Evolutionary conservation across 805 yeast genomes (phyloP).

Genomic region (Cephaloascus fragrans): DNA sequence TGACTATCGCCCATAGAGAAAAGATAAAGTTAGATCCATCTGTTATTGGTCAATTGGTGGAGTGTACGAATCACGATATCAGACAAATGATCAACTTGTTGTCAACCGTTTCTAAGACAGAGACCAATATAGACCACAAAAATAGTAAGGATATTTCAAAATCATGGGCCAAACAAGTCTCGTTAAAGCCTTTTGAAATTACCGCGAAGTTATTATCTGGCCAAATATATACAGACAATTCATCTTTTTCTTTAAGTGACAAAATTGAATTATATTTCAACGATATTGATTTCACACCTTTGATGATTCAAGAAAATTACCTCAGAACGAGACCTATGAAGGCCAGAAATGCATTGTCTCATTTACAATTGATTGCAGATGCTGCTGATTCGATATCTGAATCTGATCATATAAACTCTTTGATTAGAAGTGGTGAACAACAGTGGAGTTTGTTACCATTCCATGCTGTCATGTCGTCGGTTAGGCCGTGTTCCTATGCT

Average conservation of each 20-base stretch:
- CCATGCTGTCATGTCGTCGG: constrained; percentile 81
- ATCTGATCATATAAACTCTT: constrained; percentile 71
- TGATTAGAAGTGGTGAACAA: constrained; percentile 85
- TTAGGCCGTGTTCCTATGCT: constrained; percentile 65
- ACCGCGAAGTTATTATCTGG: constrained; percentile 58
- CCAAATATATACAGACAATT: constrained; percentile 42
- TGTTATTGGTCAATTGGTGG: constrained; percentile 74
- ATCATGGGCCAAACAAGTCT: constrained; percentile 84
- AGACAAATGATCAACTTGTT: constrained; percentile 87
- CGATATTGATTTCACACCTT: constrained; percentile 89
- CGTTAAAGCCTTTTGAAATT: constrained; percentile 88
- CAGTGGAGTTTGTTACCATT: constrained; percentile 91
- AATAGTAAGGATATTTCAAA: constrained; percentile 53
- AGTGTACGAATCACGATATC: constrained; percentile 82
- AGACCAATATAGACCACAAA: constrained; percentile 49
- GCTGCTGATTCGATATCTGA: constrained; percentile 88
- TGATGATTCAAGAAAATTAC: constrained; percentile 95
- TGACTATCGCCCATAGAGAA: constrained; percentile 87
- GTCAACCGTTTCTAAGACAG: constrained; percentile 75
- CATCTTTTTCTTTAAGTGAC: constrained; percentile 57
- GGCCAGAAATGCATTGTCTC: constrained; percentile 33
- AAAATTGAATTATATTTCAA: constrained; percentile 85
- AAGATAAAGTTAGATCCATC: constrained; percentile 70
- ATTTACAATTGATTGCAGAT: constrained; percentile 51
- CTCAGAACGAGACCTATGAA: constrained; percentile 49